Evolutionary conservation across 2,329 filamentous ascomycete species (phyloP).

Genomic region (Aschersonia sp.): DNA sequence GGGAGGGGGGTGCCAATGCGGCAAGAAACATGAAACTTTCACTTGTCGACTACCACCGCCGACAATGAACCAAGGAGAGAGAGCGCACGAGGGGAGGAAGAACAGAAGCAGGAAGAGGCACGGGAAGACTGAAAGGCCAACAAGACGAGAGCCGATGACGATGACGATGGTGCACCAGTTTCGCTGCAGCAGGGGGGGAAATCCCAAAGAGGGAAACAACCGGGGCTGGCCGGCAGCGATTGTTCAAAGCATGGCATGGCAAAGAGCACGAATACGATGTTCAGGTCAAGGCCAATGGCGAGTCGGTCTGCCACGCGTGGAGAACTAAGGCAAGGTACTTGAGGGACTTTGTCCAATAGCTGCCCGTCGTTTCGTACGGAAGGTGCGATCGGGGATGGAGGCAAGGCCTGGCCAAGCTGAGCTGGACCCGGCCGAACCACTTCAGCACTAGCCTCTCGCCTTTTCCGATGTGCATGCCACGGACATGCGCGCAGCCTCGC

Average conservation of each 20-base stretch:
- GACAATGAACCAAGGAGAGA: too few species aligned
- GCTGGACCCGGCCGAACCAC: neutral
- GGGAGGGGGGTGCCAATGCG: too few species aligned
- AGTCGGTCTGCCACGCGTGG: neutral
- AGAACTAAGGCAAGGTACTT: neutral
- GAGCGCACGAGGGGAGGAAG: too few species aligned
- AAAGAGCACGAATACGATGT: constrained; percentile 2
- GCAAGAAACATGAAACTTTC: too few species aligned
- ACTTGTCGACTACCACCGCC: too few species aligned
- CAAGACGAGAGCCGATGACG: neutral
- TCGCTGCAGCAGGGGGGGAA: neutral
- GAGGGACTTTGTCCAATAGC: too few species aligned
- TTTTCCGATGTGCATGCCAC: neutral
- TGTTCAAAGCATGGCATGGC: constrained; percentile 1
- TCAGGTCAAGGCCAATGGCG: neutral
- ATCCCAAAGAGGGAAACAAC: neutral
- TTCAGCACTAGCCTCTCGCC: neutral
- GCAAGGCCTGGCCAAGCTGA: neutral
- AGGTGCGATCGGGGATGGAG: neutral
- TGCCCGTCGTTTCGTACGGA: too few species aligned
- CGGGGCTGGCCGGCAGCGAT: neutral
- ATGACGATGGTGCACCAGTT: too few species aligned
- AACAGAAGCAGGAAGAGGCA: neutral
- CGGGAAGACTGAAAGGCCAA: neutral
- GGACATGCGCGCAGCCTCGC: neutral